Evolutionary conservation across 2,329 filamentous ascomycete genomes (phyloP).

Genomic region (Cephalotrichum gorgonifer): DNA sequence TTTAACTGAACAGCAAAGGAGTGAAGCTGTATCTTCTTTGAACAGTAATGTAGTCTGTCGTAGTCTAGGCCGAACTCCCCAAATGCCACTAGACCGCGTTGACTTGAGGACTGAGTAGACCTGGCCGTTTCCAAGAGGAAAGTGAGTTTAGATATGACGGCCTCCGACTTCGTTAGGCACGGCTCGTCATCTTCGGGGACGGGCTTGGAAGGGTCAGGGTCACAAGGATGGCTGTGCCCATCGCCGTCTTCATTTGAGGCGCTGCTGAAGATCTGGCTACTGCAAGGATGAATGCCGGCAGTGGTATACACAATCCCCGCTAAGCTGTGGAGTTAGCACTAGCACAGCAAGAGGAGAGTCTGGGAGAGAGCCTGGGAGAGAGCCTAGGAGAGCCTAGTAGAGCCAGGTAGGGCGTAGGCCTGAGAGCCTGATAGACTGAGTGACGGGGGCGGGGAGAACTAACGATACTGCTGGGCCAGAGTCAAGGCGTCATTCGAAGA

Average conservation of each 20-base stretch:
- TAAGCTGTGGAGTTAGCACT: conserved; percentile 20
- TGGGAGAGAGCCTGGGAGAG: too few species aligned
- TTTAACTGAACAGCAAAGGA: conserved; percentile 78
- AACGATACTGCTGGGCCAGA: conserved; percentile 66
- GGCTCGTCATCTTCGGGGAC: conserved; percentile 37
- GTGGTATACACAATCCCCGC: conserved; percentile 80
- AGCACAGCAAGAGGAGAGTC: neutral
- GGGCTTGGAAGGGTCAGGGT: conserved; percentile 37
- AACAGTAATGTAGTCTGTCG: conserved; percentile 76
- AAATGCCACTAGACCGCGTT: conserved; percentile 59
- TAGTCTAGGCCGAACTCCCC: conserved; percentile 97
- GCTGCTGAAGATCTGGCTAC: conserved; percentile 65
- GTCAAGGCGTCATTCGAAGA: conserved; percentile 68
- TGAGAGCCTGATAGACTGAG: too few species aligned
- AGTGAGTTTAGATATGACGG: conserved; percentile 50
- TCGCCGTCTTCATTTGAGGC: conserved; percentile 31
- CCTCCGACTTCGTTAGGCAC: conserved; percentile 25
- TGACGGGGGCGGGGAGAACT: too few species aligned
- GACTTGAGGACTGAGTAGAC: conserved; percentile 49
- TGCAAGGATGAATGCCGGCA: conserved; percentile 89
- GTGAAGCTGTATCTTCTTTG: conserved; percentile 68
- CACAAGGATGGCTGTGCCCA: conserved; percentile 41
- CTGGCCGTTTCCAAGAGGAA: conserved; percentile 52
- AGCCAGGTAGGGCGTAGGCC: too few species aligned
- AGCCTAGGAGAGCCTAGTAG: too few species aligned